A percentile compares a stretch with the other conserved stretches of the same genome.
Evolutionary conservation across 176 grass and related monocot genomes (phyloP).

Genomic region (Triticum urartu): DNA sequence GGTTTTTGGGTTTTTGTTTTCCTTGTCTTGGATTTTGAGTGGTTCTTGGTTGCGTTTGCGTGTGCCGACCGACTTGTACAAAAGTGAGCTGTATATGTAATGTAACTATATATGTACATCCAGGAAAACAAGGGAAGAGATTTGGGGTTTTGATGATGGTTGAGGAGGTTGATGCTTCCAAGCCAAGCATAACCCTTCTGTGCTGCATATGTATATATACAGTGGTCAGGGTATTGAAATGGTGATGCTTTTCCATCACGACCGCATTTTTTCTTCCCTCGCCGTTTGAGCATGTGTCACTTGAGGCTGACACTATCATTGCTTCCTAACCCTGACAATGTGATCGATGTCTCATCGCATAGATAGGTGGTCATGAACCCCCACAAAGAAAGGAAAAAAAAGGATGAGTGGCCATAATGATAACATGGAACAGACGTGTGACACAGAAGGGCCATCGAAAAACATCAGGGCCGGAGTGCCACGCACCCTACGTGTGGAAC

Average conservation of each 20-base stretch:
- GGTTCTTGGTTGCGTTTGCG: slow-evolving; percentile 24
- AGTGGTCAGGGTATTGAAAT: neutral
- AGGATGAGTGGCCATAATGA: neutral
- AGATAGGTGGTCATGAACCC: neutral
- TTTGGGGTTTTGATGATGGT: neutral
- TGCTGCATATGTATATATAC: neutral
- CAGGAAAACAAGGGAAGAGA: neutral
- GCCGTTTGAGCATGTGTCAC: neutral
- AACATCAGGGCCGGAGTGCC: too few relatives aligned
- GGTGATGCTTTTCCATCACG: neutral
- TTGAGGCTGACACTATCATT: neutral
- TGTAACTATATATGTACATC: neutral
- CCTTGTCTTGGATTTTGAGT: neutral
- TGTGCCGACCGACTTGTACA: slow-evolving; percentile 29
- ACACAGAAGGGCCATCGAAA: too few relatives aligned
- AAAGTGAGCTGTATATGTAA: slow-evolving; percentile 22
- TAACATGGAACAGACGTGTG: neutral
- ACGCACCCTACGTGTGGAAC: too few relatives aligned
- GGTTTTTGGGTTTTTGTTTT: neutral
- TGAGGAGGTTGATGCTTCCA: slow-evolving; percentile 29
- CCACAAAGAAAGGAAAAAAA: too few relatives aligned
- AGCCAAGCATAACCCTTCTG: slow-evolving; percentile 14
- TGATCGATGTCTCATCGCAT: slow-evolving; percentile 25
- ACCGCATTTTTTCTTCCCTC: neutral
- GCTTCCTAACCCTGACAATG: neutral